Evolutionary conservation across 331 rosid genomes (phyloP), one percentile per base, ranked within the genome.

Genomic region (Acacia pycnantha): DNA sequence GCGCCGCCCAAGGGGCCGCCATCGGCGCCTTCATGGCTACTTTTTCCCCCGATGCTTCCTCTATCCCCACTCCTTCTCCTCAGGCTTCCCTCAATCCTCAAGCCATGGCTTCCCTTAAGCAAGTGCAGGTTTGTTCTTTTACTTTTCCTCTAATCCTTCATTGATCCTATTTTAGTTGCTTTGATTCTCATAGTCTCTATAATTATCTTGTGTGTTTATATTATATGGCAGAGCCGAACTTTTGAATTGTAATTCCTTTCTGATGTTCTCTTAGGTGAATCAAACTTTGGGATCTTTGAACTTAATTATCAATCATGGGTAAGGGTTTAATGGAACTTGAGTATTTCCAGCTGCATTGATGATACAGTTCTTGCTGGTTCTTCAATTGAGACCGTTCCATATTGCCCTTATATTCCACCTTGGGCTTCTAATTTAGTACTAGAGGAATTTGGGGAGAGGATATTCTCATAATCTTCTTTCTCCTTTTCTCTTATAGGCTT

Each of bases 1-100:
- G 41, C 59, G 76, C 76, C 41, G 59, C 59, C 59, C 76, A 71
- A 14, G 76, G 76, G 0, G 56, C 76, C 16, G 76, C 76, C 41
- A 46, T 71, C 6, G 76, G 76, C 2, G 40, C 29, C 41, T 44
- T 71, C 18, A 71, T 71, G 76, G 76, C 58, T 15, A 71, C 76
- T 15, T 58, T 46, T 3, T 1, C 58, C 4, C 59, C 58, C 22
- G 76, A 71, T 26, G 76, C 76, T 46, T 71, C 76, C 76, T 24
- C 58, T 14, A 13, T 71, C 21, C 40, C 76, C 3, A 26, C 58
- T 4, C 22, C 74, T 5, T 22, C 75, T 2, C 14, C 76, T 46
- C 40, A 71, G 76, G 58, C 76, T 46, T 44, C 76, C 15, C 76
- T 43, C 37, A 44, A 71, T 11, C 40, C 76, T 22, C 76, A 70